These are phyloP conservation scores for Bipolaris zeicola DNA, from an alignment of 2,329 filamentous ascomycete species.

Conservation along the genomic window DNA sequence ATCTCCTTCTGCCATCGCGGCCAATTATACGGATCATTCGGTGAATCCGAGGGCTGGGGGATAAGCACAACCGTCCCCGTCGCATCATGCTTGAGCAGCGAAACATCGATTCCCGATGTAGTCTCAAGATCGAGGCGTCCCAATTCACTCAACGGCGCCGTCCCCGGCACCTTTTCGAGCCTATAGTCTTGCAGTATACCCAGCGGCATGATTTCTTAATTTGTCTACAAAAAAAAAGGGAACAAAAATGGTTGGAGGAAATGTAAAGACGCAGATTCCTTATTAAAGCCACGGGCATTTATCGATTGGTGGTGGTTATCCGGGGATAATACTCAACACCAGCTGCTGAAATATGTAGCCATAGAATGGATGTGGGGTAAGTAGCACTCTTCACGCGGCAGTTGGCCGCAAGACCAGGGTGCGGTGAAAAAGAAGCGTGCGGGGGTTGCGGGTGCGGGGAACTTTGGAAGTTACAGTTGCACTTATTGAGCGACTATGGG, in stretches of 20 bases:
- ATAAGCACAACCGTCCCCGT: conserved; percentile 54
- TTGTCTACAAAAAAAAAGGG: neutral
- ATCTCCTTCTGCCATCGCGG: conserved; percentile 35
- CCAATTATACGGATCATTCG: conserved; percentile 62
- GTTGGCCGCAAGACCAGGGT: conserved; percentile 1
- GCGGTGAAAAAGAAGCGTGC: conserved; percentile 8
- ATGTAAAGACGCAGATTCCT: neutral
- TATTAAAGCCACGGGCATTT: neutral
- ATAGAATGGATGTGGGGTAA: conserved; percentile 15
- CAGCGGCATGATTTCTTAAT: conserved; percentile 25
- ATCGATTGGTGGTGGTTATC: no score
- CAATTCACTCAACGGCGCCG: conserved; percentile 30
- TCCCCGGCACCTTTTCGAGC: conserved; percentile 32
- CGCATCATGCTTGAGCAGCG: conserved; percentile 29
- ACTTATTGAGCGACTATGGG: neutral
- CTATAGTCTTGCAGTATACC: conserved; percentile 30
- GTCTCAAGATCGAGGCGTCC: conserved; percentile 22
- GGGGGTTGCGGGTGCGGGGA: conserved; percentile 14
- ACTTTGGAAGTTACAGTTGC: neutral
- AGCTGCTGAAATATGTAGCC: no score
- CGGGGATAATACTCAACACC: no score
- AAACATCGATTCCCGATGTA: conserved; percentile 18
- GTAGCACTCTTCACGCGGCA: neutral
- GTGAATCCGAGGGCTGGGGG: conserved; percentile 58
- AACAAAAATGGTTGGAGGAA: neutral